Conservation (phyloP, 78 protist genomes). For the Emiliania huxleyi region DNA sequence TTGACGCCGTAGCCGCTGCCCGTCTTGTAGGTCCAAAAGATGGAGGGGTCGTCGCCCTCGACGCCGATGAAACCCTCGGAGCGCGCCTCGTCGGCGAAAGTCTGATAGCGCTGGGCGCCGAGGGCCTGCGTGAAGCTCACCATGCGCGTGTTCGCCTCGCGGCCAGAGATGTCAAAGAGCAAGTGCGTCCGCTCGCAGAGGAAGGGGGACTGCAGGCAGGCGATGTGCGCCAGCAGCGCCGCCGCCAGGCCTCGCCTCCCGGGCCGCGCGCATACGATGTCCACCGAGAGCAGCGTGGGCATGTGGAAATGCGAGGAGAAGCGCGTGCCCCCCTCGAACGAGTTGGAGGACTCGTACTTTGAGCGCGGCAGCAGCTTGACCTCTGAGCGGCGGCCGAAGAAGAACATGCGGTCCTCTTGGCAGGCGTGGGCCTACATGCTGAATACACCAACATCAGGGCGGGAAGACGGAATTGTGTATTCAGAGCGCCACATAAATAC, state of each 20-base stretch:
- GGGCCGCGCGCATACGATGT: neutral
- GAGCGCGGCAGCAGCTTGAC: neutral
- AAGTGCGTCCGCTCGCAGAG: neutral
- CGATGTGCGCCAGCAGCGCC: neutral
- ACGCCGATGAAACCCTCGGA: neutral
- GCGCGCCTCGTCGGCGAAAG: neutral
- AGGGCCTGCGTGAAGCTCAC: neutral
- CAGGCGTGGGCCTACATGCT: no score
- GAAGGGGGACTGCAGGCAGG: neutral
- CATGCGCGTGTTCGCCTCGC: neutral
- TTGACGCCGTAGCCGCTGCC: neutral
- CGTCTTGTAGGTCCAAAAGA: neutral
- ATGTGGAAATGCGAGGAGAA: neutral
- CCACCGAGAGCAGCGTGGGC: conserved; percentile 4
- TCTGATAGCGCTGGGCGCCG: neutral
- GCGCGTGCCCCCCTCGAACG: conserved; percentile 12
- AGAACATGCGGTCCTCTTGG: conserved; percentile 17
- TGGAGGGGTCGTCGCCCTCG: conserved; percentile 3
- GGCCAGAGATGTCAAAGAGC: conserved; percentile 7
- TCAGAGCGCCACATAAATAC: no score
- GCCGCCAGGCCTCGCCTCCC: neutral
- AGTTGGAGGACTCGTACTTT: neutral
- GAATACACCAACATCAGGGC: no score
- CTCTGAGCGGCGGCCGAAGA: conserved; percentile 1
- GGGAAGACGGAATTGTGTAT: no score